phyloP scores from a whole-genome alignment of 2,329 filamentous ascomycete species.

The Herpomyces periplanetae region DNA sequence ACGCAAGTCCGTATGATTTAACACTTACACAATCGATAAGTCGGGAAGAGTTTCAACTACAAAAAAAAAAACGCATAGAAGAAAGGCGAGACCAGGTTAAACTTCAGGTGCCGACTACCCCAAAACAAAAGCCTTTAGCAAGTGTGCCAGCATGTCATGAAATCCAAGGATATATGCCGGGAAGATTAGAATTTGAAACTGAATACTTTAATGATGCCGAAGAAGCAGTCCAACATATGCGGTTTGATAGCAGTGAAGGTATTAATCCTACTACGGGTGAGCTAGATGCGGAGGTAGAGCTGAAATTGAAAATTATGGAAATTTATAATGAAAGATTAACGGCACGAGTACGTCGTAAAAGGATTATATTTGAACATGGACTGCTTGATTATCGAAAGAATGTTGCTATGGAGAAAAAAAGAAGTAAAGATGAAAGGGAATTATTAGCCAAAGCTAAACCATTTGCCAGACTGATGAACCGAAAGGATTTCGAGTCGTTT shows the following conservation, averaged over 20 bases:
- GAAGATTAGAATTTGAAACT: slow-evolving; percentile 79
- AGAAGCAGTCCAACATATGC: slow-evolving; percentile 90
- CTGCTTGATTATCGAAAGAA: slow-evolving; percentile 80
- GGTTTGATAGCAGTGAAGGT: slow-evolving; percentile 82
- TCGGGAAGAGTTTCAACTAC: slow-evolving; percentile 60
- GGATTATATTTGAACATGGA: slow-evolving; percentile 79
- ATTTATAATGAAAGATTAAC: slow-evolving; percentile 83
- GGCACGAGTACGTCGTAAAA: slow-evolving; percentile 66
- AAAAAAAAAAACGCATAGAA: slow-evolving; percentile 76
- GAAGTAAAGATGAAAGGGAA: slow-evolving; percentile 76
- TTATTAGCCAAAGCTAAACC: slow-evolving; percentile 73
- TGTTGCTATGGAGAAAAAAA: slow-evolving; percentile 54
- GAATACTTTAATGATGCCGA: slow-evolving; percentile 94
- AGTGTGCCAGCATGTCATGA: slow-evolving; percentile 88
- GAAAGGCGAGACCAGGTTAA: slow-evolving; percentile 56
- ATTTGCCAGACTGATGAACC: slow-evolving; percentile 86
- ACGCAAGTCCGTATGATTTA: slow-evolving; percentile 45
- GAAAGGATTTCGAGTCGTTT: slow-evolving; percentile 51
- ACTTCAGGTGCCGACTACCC: slow-evolving; percentile 37
- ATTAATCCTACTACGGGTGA: slow-evolving; percentile 42
- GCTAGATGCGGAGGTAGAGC: slow-evolving; percentile 71
- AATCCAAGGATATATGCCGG: slow-evolving; percentile 94
- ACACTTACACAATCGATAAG: slow-evolving; percentile 39
- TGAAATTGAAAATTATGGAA: slow-evolving; percentile 91
- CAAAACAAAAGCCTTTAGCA: slow-evolving; percentile 79